Base-by-base conservation (phyloP, 257 asterid species). In the Paulownia fortunei region DNA sequence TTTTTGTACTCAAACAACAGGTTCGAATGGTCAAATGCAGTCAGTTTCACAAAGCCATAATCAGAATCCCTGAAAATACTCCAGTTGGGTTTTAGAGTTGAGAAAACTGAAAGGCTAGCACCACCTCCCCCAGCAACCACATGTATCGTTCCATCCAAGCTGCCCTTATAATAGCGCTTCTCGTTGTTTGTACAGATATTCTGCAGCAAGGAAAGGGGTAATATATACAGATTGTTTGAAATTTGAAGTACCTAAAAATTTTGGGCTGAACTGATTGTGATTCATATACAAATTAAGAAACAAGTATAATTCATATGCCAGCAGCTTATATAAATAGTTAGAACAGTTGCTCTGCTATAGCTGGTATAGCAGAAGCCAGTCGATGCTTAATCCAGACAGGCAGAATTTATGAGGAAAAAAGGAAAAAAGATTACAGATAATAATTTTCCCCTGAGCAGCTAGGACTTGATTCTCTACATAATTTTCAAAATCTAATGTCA, bases 111-210 rank as follows among this genome's bases (percentile, higher is more conserved):
- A 2, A 96, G 92, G 78, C 97, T 88, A 5, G 97, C 94, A 2
- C 99, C 99, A 23, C 95, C 98, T 42, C 99, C 98, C 1, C 99
- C 98, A 5, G 97, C 97, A 62, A 88, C 98, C 71, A 96, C 94
- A 51, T 96, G 98, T 85, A 96, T 96, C 2, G 97, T 96, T 10
- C 98, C 98, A 1, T 92, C 92, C 86, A 90, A 84, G 77, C 88
- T 65, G 24, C 99, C 98, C 73, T 82, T 86, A 67, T 94, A 94
- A 79, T 72, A 63, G 16, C 36, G 18, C 81, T 82, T 89, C 86
- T 92, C 96, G 0, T 89, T 79, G 81, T 74, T 92, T 12, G 95
- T 89, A 69, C 98, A 94, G 42, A 81, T 84, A 49, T 90, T 91
- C 97, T 94, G 91, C 79, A 77, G 59, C 68, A 71, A 42, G 37